These are phyloP conservation scores for Lunularia cruciata DNA, from an alignment of 225 moss, liverwort and hornwort genomes.

Conservation along the genomic window DNA sequence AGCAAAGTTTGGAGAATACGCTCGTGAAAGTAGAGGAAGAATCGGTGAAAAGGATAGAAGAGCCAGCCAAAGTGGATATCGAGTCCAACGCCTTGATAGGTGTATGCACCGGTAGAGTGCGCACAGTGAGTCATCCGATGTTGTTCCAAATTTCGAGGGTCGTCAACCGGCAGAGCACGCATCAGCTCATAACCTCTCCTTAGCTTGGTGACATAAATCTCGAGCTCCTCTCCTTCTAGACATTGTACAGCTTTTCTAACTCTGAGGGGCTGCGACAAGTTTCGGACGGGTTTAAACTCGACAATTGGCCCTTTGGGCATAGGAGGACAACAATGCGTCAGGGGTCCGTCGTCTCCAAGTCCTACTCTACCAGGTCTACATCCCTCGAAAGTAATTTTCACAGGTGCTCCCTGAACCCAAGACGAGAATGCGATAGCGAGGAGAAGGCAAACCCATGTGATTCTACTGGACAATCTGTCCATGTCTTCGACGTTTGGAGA, in stretches of 20 bases:
- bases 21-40: slow-evolving; percentile 43
- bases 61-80: slow-evolving; percentile 45
- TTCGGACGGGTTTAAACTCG: neutral
- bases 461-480: no score
- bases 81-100: neutral
- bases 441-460: no score
- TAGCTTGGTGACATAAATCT: slow-evolving; percentile 16
- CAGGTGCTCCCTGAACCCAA: neutral
- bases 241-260: slow-evolving; percentile 11
- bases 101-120: slow-evolving; percentile 29
- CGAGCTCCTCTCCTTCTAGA: neutral
- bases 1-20: slow-evolving; percentile 27
- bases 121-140: slow-evolving; percentile 39
- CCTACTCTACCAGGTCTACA: neutral
- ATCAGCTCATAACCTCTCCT: slow-evolving; percentile 25
- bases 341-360: neutral
- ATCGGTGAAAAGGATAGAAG: slow-evolving; percentile 40
- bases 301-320: slow-evolving; percentile 1
- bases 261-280: neutral
- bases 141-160: slow-evolving; percentile 31
- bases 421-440: no score
- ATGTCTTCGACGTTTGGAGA: no score
- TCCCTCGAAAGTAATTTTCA: neutral
- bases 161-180: slow-evolving; percentile 36
- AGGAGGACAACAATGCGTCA: neutral